phyloP scores from a whole-genome alignment of 108 stramenopile species.

The Mediolabrus comicus region DNA sequence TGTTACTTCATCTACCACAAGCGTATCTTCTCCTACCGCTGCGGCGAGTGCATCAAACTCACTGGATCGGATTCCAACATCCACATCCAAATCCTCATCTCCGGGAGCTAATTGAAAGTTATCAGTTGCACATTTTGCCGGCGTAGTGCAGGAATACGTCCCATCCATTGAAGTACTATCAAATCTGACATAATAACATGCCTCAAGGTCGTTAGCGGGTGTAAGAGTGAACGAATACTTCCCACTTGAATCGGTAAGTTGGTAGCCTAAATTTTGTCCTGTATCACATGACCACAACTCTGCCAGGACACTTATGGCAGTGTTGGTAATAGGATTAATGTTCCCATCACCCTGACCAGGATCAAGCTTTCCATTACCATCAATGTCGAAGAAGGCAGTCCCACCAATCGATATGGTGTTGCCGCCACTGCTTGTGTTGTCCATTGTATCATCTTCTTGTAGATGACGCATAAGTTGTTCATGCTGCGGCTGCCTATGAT shows the following conservation, averaged over 20 bases:
- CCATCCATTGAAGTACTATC: not conserved
- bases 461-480: not conserved
- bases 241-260: not conserved
- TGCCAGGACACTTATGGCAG: not conserved
- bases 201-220: not conserved
- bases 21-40: not conserved
- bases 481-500: not conserved
- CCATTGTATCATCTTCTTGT: not conserved
- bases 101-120: not conserved
- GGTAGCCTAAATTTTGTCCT: not conserved
- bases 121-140: not conserved
- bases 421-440: too few species aligned
- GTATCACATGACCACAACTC: not conserved
- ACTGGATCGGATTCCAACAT: not conserved
- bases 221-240: not conserved
- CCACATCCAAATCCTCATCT: not conserved
- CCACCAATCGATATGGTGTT: not conserved
- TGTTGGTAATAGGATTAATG: not conserved
- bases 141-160: not conserved
- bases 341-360: not conserved
- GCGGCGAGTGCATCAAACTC: not conserved
- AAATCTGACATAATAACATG: constrained; percentile 1
- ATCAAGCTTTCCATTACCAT: not conserved
- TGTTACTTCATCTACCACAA: too few species aligned
- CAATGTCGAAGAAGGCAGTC: not conserved